Conservation (phyloP, 768 basidiomycete genomes). For the Lentinula sp. region DNA sequence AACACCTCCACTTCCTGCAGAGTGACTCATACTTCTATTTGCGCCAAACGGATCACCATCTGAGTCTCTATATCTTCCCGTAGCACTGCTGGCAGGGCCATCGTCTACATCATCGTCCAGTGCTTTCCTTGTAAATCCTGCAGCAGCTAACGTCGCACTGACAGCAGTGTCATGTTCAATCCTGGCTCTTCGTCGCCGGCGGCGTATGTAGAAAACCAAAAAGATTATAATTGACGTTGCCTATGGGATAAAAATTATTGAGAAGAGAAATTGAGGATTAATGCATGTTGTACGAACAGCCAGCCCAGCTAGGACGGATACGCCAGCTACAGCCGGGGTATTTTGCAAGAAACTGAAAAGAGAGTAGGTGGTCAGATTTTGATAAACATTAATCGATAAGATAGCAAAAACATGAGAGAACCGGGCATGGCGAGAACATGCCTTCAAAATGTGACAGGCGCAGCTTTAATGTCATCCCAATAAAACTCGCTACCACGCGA, state of each 20-base stretch:
- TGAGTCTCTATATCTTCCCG: constrained; percentile 1
- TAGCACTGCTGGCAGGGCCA: constrained; percentile 14
- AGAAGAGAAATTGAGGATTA: neutral
- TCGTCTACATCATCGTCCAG: constrained; percentile 63
- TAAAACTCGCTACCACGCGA: neutral
- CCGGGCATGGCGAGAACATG: neutral
- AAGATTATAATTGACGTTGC: constrained; percentile 57
- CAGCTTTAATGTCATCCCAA: neutral
- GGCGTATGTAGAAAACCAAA: constrained; percentile 64
- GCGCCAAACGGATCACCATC: constrained; percentile 6
- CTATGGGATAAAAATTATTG: neutral
- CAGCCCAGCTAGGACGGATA: constrained; percentile 86
- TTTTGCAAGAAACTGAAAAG: constrained; percentile 72
- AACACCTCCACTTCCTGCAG: constrained; percentile 14
- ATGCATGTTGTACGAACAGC: constrained; percentile 32
- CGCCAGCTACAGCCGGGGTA: constrained; percentile 86
- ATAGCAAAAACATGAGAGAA: neutral
- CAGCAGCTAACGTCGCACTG: constrained; percentile 68
- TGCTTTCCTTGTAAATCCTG: constrained; percentile 61
- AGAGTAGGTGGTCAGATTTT: neutral
- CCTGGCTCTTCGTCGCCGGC: constrained; percentile 51
- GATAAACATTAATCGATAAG: neutral
- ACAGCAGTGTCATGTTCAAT: constrained; percentile 67
- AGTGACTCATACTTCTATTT: neutral
- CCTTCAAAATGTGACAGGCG: neutral